Conservation (phyloP, 2,329 filamentous ascomycete genomes). For the Phaeosphaeriaceae sp. region DNA sequence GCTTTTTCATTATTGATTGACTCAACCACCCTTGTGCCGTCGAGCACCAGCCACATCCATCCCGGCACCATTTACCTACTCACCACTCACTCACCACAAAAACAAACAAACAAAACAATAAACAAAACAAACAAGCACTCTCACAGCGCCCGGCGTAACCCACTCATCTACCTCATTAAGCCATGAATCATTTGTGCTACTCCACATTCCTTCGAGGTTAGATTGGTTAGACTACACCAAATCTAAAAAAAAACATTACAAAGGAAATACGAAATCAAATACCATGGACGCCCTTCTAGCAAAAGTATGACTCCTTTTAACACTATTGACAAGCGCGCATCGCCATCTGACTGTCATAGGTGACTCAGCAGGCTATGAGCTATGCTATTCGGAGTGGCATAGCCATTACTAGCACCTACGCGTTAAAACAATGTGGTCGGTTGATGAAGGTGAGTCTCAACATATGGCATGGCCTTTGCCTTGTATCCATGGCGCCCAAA, state of each 20-base stretch:
- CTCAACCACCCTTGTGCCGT: slow-evolving; percentile 6
- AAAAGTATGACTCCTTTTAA: slow-evolving; percentile 55
- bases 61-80: slow-evolving; percentile 4
- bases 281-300: slow-evolving; percentile 74
- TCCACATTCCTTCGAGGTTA: no score
- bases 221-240: no score
- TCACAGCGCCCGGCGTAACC: no score
- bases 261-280: no score
- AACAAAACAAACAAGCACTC: not conserved
- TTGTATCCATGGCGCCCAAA: not conserved
- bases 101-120: no score
- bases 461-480: no score
- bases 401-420: slow-evolving; percentile 82
- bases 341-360: slow-evolving; percentile 48
- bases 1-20: slow-evolving; percentile 5
- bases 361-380: slow-evolving; percentile 83
- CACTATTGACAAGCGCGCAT: slow-evolving; percentile 3
- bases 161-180: no score
- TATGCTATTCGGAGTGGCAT: slow-evolving; percentile 89
- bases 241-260: no score
- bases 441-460: slow-evolving; percentile 64
- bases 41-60: not conserved
- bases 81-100: no score
- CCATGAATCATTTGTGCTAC: not conserved
- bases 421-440: slow-evolving; percentile 80